Evolutionary conservation across 768 basidiomycete genomes (phyloP).

Genomic region (Pisolithus microcarpus): DNA sequence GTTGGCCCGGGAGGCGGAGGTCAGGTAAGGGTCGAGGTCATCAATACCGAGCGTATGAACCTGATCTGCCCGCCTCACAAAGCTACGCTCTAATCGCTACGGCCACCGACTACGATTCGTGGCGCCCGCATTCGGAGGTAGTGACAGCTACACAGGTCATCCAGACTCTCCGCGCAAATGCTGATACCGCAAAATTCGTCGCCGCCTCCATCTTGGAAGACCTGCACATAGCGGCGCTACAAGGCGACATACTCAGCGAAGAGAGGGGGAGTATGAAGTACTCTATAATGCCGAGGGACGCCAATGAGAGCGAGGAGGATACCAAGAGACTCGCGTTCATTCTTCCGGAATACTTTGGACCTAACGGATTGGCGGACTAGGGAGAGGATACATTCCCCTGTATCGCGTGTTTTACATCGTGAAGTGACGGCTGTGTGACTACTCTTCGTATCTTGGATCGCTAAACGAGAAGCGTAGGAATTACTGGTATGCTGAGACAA

Average conservation of each 20-base stretch:
- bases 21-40: constrained; percentile 47
- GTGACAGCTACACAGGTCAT: constrained; percentile 91
- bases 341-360: constrained; percentile 66
- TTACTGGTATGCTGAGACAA: too few relatives aligned
- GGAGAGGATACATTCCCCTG: not conserved
- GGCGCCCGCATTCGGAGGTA: constrained; percentile 70
- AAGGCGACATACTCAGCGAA: constrained; percentile 52
- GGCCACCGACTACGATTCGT: constrained; percentile 93
- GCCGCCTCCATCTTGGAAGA: constrained; percentile 64
- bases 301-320: constrained; percentile 50
- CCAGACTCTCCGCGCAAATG: constrained; percentile 82
- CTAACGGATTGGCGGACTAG: not conserved
- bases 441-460: too few relatives aligned
- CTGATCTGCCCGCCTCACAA: not conserved
- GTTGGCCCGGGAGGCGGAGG: constrained; percentile 89
- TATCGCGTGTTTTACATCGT: too few relatives aligned
- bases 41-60: not conserved
- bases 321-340: constrained; percentile 65
- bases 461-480: too few relatives aligned
- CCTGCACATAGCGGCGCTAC: constrained; percentile 50
- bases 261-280: constrained; percentile 80
- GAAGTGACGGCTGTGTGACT: too few relatives aligned
- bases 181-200: constrained; percentile 75
- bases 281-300: constrained; percentile 71
- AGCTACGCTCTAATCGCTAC: constrained; percentile 92